A percentile compares a stretch with the other conserved stretches of the same genome.
Conservation (phyloP, 352 stramenopile species). For the Phytophthora litchii region DNA sequence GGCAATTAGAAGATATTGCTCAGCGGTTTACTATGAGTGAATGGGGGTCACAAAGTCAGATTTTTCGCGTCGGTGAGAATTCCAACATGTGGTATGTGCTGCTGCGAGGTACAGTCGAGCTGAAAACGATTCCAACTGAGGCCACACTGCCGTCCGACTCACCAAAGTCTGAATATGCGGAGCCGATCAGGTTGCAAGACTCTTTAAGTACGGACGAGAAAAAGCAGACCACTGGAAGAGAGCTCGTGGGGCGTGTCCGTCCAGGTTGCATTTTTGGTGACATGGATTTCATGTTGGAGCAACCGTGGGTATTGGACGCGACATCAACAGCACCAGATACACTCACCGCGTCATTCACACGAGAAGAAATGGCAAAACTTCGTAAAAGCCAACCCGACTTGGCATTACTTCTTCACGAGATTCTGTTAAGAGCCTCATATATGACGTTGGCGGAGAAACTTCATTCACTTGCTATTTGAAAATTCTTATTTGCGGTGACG, state of each 20-base stretch:
- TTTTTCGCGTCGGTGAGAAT: conserved; percentile 52
- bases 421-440: conserved; percentile 61
- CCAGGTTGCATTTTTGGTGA: conserved; percentile 70
- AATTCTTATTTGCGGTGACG: conserved; percentile 29
- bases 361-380: conserved; percentile 38
- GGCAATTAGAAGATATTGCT: conserved; percentile 40
- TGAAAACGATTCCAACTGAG: conserved; percentile 37
- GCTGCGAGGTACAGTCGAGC: conserved; percentile 52
- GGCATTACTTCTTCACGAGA: conserved; percentile 57
- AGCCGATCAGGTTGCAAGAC: conserved; percentile 8
- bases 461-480: conserved; percentile 28
- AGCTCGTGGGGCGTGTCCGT: conserved; percentile 56
- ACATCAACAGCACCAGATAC: conserved; percentile 42
- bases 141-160: conserved; percentile 22
- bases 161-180: conserved; percentile 19
- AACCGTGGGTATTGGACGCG: conserved; percentile 57
- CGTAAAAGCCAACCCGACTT: conserved; percentile 32
- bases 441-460: conserved; percentile 58
- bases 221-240: conserved; percentile 18
- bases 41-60: conserved; percentile 33
- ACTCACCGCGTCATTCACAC: conserved; percentile 48
- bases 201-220: not conserved
- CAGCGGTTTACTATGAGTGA: conserved; percentile 40
- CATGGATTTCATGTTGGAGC: conserved; percentile 66
- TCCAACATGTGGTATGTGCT: conserved; percentile 58